Evolutionary conservation across 1,139 yeast genomes (phyloP), one percentile per base, ranked within the genome.

Genomic region (Geotrichum carabidarum): DNA sequence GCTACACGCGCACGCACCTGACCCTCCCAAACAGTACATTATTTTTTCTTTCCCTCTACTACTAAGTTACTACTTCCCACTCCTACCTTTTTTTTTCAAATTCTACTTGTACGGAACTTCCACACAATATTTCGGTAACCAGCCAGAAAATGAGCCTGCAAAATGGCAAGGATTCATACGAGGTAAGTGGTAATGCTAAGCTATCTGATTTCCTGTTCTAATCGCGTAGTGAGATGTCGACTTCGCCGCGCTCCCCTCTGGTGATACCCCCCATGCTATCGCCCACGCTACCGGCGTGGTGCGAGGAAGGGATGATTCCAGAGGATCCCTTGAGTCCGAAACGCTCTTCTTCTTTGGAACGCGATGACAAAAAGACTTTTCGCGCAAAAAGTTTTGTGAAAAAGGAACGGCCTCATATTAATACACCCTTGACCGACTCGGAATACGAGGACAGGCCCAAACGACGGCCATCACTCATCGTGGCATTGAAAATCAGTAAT

Each of bases 211-310:
- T 5, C 9, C 32, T 27, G 18, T 38, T n/a, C 42, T 38, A 38
- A 38, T 38, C 42, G 42, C 42, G 18, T 15, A 11, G 11, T n/a
- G 11, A 38, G 17, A 15, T 38, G 22, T 38, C 22, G 11, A 2
- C 22, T 15, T 38, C 22, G 44, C 44, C 44, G 11, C 34, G 44
- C 8, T 42, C 48, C 3, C 45, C 52, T 17, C 38, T 50, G 27
- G 43, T 27, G 6, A 45, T 50, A 9, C 54, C 54, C 18, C 54
- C 54, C 17, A 51, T 51, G 54, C 46, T 51, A 14, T 51, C 54
- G 32, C 54, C 54, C 12, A 51, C 54, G 14, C 36, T 51, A 8
- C 54, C 54, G 18, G 46, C 54, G 8, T 51, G 54, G 54, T 51
- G 54, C 40, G 35, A 51, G 9, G 34, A 44, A 6, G 45, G 22